A percentile compares a stretch with the other conserved stretches of the same genome.
These are phyloP conservation scores for Lupinus albus DNA, from an alignment of 306 rosid genomes.

Conservation along the genomic window DNA sequence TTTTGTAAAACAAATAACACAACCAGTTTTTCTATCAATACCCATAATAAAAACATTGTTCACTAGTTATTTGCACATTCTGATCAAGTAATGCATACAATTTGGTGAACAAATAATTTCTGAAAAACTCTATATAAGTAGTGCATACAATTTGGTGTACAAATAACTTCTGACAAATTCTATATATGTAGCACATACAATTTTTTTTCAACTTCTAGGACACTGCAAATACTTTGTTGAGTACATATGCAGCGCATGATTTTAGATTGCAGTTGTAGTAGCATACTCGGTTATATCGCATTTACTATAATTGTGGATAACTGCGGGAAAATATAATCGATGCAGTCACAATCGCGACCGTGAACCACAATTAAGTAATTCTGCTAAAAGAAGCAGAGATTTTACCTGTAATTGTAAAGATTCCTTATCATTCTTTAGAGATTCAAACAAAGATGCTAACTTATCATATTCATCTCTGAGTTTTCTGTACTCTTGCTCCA, in stretches of 20 bases:
- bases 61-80: background rate
- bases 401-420: conserved; percentile 73
- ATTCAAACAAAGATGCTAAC: conserved; percentile 62
- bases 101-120: background rate
- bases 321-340: no score
- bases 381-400: conserved; percentile 19
- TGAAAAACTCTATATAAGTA: no score
- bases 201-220: background rate
- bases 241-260: background rate
- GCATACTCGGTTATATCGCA: no score
- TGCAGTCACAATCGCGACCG: no score
- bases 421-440: conserved; percentile 73
- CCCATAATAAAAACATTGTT: background rate
- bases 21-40: background rate
- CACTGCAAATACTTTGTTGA: conserved; percentile 13
- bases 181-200: no score
- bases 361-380: background rate
- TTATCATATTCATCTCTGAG: conserved; percentile 66
- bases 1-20: conserved; percentile 32
- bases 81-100: no score
- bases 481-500: conserved; percentile 69
- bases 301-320: no score
- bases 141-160: no score
- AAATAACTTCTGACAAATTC: no score
- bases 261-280: no score